Evolutionary conservation across 1,284 basidiomycete species (phyloP).

Genomic region (Boletus austroedulis): DNA sequence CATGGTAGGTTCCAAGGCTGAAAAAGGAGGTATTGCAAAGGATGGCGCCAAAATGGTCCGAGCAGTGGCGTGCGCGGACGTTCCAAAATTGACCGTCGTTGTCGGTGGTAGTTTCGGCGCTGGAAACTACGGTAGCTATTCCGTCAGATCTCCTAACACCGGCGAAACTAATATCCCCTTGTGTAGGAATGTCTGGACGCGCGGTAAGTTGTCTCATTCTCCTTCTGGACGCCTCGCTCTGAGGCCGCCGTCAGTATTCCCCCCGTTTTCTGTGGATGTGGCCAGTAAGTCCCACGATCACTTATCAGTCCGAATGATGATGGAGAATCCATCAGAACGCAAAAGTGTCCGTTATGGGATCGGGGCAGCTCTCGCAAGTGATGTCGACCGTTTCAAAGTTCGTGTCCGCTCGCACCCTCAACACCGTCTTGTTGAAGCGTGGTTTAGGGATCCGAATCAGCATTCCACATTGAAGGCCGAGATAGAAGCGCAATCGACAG

Average conservation of each 20-base stretch:
- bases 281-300: slow-evolving; percentile 61
- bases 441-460: slow-evolving; percentile 66
- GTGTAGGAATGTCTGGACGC: slow-evolving; percentile 79
- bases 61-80: slow-evolving; percentile 91
- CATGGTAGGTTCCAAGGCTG: slow-evolving; percentile 94
- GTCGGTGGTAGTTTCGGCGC: slow-evolving; percentile 96
- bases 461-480: slow-evolving; percentile 71
- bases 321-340: slow-evolving; percentile 59
- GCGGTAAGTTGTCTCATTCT: slow-evolving; percentile 53
- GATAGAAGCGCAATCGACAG: slow-evolving; percentile 85
- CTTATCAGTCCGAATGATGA: slow-evolving; percentile 13
- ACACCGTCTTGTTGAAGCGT: not conserved
- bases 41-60: slow-evolving; percentile 98
- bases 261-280: slow-evolving; percentile 98
- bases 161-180: slow-evolving; percentile 15
- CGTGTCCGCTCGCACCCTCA: slow-evolving; percentile 19
- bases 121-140: slow-evolving; percentile 78
- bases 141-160: not conserved
- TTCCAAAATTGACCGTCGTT: slow-evolving; percentile 91
- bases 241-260: slow-evolving; percentile 60
- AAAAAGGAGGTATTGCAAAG: slow-evolving; percentile 93
- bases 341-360: slow-evolving; percentile 96
- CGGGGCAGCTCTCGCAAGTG: slow-evolving; percentile 86
- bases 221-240: slow-evolving; percentile 7
- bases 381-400: slow-evolving; percentile 89